Percentiles rank a stretch among this genome's conserved stretches.
phyloP scores from a whole-genome alignment of 441 rosid genomes.

The Populus hybrid region DNA sequence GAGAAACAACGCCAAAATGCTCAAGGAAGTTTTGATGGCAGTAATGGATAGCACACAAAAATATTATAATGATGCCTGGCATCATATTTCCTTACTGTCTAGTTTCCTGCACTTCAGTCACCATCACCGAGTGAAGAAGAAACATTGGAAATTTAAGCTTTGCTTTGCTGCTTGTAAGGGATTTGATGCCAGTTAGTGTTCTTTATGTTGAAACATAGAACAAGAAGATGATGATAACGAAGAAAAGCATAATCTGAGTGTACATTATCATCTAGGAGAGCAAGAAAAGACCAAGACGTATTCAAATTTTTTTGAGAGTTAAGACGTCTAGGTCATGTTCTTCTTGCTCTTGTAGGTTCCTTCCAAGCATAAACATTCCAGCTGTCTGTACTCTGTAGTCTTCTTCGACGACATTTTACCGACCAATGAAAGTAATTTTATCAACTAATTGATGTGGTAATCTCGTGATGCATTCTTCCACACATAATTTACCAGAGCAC shows the following conservation, averaged over 20 bases:
- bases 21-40: constrained; percentile 71
- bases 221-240: constrained; percentile 19
- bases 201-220: constrained; percentile 26
- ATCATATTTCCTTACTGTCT: background rate
- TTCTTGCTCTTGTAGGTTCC: constrained; percentile 24
- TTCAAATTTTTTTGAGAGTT: constrained; percentile 31
- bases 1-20: constrained; percentile 81
- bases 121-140: background rate
- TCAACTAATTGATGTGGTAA: background rate
- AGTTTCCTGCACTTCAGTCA: constrained; percentile 1
- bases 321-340: constrained; percentile 25
- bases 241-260: constrained; percentile 23
- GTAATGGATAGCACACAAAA: constrained; percentile 35
- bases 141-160: constrained; percentile 16
- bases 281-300: constrained; percentile 29
- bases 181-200: constrained; percentile 17
- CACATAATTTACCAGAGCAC: no score
- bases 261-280: constrained; percentile 38
- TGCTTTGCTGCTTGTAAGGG: background rate
- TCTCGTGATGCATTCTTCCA: background rate
- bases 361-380: no score
- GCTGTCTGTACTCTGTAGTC: constrained; percentile 15
- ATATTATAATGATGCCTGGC: background rate
- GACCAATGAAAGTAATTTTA: background rate
- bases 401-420: constrained; percentile 18